These are phyloP conservation scores for Talaromyces sp. DNA, from an alignment of 2,329 filamentous ascomycete genomes.

Conservation along the genomic window DNA sequence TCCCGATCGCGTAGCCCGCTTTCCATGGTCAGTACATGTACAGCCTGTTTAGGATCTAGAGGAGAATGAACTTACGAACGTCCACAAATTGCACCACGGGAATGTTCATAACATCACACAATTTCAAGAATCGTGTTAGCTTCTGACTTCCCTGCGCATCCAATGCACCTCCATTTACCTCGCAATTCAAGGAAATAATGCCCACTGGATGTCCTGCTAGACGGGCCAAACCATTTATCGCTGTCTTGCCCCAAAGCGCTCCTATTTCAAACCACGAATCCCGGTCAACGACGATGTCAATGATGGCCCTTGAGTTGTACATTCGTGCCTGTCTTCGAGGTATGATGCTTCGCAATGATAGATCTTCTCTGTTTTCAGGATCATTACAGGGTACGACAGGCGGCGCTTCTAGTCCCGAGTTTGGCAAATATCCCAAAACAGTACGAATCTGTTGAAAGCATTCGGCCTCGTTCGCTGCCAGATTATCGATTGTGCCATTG, in stretches of 20 bases:
- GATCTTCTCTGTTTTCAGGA: background rate
- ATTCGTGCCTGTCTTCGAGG: background rate
- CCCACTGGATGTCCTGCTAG: background rate
- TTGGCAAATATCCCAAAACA: background rate
- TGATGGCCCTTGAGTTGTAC: background rate
- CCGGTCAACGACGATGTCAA: background rate
- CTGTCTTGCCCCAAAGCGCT: background rate
- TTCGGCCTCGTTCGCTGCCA: background rate
- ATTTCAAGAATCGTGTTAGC: background rate
- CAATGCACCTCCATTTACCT: background rate
- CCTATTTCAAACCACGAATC: background rate
- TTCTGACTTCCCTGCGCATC: background rate
- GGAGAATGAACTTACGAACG: background rate
- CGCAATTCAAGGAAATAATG: background rate
- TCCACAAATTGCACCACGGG: background rate
- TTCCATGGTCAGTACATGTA: background rate
- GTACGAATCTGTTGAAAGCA: background rate
- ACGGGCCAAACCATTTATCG: background rate
- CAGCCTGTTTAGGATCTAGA: background rate
- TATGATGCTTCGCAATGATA: background rate
- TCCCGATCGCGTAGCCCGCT: conserved; percentile 61
- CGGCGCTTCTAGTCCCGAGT: background rate
- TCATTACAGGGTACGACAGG: background rate
- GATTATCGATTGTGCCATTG: background rate
- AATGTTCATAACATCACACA: background rate